phyloP scores from a whole-genome alignment of 1,284 basidiomycete genomes.

The Lentinula novae-zelandiae region DNA sequence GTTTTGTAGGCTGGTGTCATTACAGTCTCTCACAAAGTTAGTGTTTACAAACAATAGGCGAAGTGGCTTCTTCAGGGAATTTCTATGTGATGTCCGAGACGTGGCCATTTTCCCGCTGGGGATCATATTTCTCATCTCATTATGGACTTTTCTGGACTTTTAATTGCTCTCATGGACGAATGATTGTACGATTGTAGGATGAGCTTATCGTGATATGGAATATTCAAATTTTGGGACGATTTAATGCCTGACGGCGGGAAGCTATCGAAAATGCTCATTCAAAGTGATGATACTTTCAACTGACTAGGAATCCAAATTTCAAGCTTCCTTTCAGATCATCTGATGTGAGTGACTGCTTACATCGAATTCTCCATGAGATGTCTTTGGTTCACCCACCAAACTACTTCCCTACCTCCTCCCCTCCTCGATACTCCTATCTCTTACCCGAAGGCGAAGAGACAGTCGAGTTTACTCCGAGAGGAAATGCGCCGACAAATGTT shows the following conservation, averaged over 20 bases:
- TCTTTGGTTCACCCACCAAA: slow-evolving; percentile 10
- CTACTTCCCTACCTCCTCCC: slow-evolving; percentile 13
- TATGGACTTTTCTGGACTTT: slow-evolving; percentile 23
- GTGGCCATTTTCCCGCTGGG: slow-evolving; percentile 37
- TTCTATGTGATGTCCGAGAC: slow-evolving; percentile 34
- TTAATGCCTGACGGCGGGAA: not conserved
- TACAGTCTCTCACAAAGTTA: not conserved
- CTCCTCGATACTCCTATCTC: slow-evolving; percentile 23
- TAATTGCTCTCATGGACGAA: not conserved
- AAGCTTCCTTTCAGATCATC: not conserved
- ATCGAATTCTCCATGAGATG: not conserved
- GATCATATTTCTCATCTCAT: slow-evolving; percentile 32
- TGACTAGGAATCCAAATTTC: not conserved
- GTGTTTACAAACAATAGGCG: not conserved
- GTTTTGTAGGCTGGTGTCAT: not conserved
- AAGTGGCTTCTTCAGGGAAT: slow-evolving; percentile 21
- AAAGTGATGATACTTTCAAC: not conserved
- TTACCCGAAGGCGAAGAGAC: slow-evolving; percentile 28
- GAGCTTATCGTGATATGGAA: not conserved
- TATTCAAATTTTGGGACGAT: not conserved
- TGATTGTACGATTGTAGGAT: not conserved
- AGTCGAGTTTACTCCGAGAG: slow-evolving; percentile 30
- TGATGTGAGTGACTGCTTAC: not conserved
- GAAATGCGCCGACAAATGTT: slow-evolving; percentile 15
- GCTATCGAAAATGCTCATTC: not conserved